phyloP scores from a whole-genome alignment of 306 rosid genomes.

The Fagus sylvatica region DNA sequence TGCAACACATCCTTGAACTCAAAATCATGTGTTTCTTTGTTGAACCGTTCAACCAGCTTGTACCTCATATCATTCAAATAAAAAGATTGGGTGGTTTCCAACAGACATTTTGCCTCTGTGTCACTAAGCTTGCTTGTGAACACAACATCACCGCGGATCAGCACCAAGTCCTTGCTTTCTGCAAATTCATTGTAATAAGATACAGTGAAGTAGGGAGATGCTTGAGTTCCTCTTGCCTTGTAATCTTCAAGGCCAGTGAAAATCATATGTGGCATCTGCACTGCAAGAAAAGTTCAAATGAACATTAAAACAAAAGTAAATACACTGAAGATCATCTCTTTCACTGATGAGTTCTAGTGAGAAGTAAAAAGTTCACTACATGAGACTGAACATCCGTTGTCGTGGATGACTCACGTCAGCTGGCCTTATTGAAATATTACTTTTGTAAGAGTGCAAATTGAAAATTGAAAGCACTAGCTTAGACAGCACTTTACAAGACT shows the following conservation, averaged over 20 bases:
- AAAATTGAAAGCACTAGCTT: neutral
- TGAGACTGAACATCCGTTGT: neutral
- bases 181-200: slow-evolving; percentile 83
- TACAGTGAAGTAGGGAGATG: slow-evolving; percentile 74
- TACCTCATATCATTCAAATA: slow-evolving; percentile 72
- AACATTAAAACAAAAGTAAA: neutral
- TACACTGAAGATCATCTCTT: neutral
- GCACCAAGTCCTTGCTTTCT: slow-evolving; percentile 80
- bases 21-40: slow-evolving; percentile 77
- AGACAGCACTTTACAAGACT: neutral
- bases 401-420: neutral
- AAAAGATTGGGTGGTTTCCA: slow-evolving; percentile 80
- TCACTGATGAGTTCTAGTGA: neutral
- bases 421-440: neutral
- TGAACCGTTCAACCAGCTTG: slow-evolving; percentile 84
- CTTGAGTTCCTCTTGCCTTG: slow-evolving; percentile 93
- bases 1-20: slow-evolving; percentile 90
- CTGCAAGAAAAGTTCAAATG: slow-evolving; percentile 49
- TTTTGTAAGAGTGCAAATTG: neutral
- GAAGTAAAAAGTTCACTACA: neutral
- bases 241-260: slow-evolving; percentile 94
- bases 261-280: slow-evolving; percentile 74
- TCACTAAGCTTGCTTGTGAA: slow-evolving; percentile 81
- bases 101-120: slow-evolving; percentile 76
- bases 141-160: slow-evolving; percentile 81